Percentiles rank a stretch among this genome's conserved stretches.
These are phyloP conservation scores for Mimosa pudica DNA, from an alignment of 306 rosid genomes.

Conservation along the genomic window DNA sequence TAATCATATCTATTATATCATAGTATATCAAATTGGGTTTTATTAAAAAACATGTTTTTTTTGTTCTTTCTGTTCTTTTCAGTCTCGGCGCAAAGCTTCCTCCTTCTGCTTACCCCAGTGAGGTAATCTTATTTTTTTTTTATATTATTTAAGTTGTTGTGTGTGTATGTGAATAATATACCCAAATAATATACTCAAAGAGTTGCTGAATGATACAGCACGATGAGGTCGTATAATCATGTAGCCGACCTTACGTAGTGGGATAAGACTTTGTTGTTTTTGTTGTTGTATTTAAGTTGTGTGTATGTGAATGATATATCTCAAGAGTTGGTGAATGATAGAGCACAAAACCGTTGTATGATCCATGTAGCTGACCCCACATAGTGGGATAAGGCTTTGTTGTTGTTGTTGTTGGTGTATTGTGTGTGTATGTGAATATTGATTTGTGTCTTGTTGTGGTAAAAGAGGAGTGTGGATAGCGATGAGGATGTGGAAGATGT, in stretches of 20 bases:
- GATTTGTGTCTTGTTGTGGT: neutral
- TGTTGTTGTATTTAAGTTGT: neutral
- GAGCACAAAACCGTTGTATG: too few species aligned
- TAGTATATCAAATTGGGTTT: neutral
- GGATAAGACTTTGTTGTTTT: too few species aligned
- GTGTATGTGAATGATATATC: neutral
- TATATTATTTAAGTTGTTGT: neutral
- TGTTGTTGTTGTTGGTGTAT: neutral
- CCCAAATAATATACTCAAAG: too few species aligned
- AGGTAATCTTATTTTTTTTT: conserved; percentile 49
- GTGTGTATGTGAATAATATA: neutral
- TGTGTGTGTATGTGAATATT: neutral
- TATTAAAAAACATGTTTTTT: too few species aligned
- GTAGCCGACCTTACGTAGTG: too few species aligned
- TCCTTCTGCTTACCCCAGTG: conserved; percentile 49
- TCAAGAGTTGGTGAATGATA: too few species aligned
- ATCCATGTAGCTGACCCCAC: too few species aligned
- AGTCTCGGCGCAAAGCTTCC: conserved; percentile 80
- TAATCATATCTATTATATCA: neutral
- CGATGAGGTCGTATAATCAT: too few species aligned
- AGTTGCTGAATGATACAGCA: too few species aligned
- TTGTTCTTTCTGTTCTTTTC: neutral
- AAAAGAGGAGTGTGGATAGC: conserved; percentile 57
- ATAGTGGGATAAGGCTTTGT: too few species aligned
- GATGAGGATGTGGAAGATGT: conserved; percentile 68